Evolutionary conservation across 2,329 filamentous ascomycete genomes (phyloP).

Genomic region (Alternaria postmessia): DNA sequence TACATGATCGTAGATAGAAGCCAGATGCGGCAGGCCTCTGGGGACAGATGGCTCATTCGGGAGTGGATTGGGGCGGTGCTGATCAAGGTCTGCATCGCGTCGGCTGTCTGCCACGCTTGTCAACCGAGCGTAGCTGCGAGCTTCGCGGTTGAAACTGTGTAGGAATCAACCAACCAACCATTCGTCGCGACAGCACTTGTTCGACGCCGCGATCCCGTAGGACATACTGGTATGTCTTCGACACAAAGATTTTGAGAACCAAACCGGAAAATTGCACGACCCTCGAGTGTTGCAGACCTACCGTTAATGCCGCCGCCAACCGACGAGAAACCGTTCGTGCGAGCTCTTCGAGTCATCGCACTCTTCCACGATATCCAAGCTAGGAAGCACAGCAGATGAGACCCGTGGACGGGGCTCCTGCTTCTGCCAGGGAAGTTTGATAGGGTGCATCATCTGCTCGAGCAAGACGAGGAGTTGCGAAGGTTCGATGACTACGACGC

Average conservation of each 20-base stretch:
- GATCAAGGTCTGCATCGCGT: conserved; percentile 17
- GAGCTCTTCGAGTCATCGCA: conserved; percentile 25
- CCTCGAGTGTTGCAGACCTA: conserved; percentile 18
- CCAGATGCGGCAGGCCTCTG: conserved; percentile 13
- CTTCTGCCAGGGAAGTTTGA: conserved; percentile 27
- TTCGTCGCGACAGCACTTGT: not conserved
- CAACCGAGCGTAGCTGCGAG: conserved; percentile 17
- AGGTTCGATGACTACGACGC: conserved; percentile 29
- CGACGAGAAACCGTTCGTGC: conserved; percentile 25
- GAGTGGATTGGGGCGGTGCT: conserved; percentile 13
- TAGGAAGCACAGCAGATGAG: conserved; percentile 18
- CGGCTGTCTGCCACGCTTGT: too few species aligned
- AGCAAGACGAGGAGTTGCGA: conserved; percentile 21
- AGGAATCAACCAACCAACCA: conserved; percentile 11
- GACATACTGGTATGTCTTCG: conserved; percentile 23
- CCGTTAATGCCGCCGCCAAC: conserved; percentile 32
- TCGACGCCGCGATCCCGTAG: conserved; percentile 20
- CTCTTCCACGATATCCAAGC: conserved; percentile 28
- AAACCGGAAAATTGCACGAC: conserved; percentile 22
- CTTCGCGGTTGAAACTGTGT: conserved; percentile 18
- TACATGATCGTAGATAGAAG: conserved; percentile 8
- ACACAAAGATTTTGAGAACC: conserved; percentile 9
- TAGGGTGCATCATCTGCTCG: conserved; percentile 20
- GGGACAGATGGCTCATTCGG: conserved; percentile 16
- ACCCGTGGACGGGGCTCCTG: conserved; percentile 23